A percentile compares a stretch with the other conserved stretches of the same genome.
Conservation (phyloP, 129 eudicot genomes). For the Flaveria sonorensis region DNA sequence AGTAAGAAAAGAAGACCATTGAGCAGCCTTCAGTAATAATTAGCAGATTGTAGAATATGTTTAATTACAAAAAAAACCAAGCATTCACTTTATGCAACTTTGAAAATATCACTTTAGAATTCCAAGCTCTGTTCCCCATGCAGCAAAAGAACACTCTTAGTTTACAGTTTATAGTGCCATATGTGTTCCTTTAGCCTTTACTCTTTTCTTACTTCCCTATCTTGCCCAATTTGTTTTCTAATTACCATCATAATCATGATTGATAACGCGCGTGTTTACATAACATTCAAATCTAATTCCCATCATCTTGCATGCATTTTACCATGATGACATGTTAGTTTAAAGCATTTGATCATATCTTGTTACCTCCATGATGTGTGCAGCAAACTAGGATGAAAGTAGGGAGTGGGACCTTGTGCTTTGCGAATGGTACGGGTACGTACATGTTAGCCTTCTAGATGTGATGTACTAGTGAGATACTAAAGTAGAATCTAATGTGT, state of each 20-base stretch:
- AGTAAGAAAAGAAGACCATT: slow-evolving; percentile 61
- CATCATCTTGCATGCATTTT: slow-evolving; percentile 10
- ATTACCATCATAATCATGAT: slow-evolving; percentile 32
- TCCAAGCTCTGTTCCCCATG: slow-evolving; percentile 88
- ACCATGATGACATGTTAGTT: slow-evolving; percentile 8
- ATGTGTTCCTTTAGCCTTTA: slow-evolving; percentile 51
- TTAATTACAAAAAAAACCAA: slow-evolving; percentile 46
- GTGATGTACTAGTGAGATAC: slow-evolving; percentile 49
- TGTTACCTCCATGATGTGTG: slow-evolving; percentile 4
- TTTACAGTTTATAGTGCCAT: slow-evolving; percentile 69
- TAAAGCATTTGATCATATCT: neutral
- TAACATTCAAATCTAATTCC: slow-evolving; percentile 13
- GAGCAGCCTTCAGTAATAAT: slow-evolving; percentile 44
- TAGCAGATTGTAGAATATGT: slow-evolving; percentile 43
- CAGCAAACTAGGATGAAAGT: slow-evolving; percentile 27
- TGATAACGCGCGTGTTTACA: slow-evolving; percentile 18
- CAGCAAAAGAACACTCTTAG: slow-evolving; percentile 62
- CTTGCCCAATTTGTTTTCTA: slow-evolving; percentile 31
- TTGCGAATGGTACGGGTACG: slow-evolving; percentile 47
- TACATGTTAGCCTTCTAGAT: slow-evolving; percentile 28
- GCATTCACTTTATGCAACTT: slow-evolving; percentile 72
- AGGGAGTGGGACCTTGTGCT: slow-evolving; percentile 41
- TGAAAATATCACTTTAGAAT: slow-evolving; percentile 87
- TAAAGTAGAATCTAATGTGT: slow-evolving; percentile 48
- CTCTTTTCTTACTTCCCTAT: slow-evolving; percentile 51